Percentiles rank a stretch among this genome's conserved stretches.
These are phyloP conservation scores for Mycena sanguinolenta DNA, from an alignment of 768 basidiomycete species.

Conservation along the genomic window DNA sequence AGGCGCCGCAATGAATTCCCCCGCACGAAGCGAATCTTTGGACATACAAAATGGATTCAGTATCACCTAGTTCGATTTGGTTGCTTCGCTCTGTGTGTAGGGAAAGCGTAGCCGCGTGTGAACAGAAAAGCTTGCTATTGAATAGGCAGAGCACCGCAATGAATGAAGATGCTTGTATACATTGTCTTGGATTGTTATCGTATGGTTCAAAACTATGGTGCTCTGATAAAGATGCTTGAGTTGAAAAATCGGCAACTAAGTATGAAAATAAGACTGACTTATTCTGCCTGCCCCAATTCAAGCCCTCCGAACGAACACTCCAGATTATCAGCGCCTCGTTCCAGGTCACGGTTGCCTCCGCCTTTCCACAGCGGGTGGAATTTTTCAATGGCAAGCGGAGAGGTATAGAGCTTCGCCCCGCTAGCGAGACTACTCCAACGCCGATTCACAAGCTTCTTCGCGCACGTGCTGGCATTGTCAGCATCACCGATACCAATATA, in stretches of 20 bases:
- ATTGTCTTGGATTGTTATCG: no score
- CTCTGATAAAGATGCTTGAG: not conserved
- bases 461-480: conserved; percentile 16
- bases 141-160: no score
- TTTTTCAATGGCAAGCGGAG: not conserved
- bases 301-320: not conserved
- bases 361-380: conserved; percentile 9
- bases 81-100: no score
- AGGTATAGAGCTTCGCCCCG: not conserved
- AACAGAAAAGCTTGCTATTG: no score
- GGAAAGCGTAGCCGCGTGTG: no score
- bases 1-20: no score
- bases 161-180: no score
- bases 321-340: not conserved
- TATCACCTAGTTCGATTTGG: no score
- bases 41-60: no score
- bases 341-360: not conserved
- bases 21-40: no score
- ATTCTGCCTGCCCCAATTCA: not conserved
- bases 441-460: conserved; percentile 16
- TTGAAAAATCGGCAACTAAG: not conserved
- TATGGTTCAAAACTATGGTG: not conserved
- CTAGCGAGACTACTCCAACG: not conserved
- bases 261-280: not conserved
- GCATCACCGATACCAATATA: conserved; percentile 27